These are phyloP conservation scores for Rhodotorula paludigena DNA, from an alignment of 768 basidiomycete genomes.

Conservation along the genomic window DNA sequence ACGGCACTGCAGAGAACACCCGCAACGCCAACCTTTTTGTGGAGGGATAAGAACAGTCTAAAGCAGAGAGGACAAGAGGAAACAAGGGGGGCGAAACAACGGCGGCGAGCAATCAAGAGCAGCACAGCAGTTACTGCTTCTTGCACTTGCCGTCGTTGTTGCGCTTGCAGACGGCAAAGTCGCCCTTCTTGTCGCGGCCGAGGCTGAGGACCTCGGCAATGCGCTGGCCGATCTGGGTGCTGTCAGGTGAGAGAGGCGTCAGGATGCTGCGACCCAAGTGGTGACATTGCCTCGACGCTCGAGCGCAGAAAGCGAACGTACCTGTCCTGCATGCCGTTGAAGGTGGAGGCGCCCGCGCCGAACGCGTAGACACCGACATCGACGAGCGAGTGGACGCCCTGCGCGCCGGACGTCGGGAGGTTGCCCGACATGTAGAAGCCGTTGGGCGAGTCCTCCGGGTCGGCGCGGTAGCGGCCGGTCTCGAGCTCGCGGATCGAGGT, in stretches of 20 bases:
- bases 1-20: no score
- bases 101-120: not conserved
- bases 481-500: slow-evolving; percentile 25
- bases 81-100: no score
- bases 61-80: no score
- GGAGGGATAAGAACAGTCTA: no score
- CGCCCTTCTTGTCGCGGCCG: slow-evolving; percentile 33
- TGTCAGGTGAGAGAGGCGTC: no score
- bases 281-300: no score
- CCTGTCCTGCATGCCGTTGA: slow-evolving; percentile 42
- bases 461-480: slow-evolving; percentile 40
- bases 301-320: no score
- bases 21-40: no score
- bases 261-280: no score
- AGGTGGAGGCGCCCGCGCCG: slow-evolving; percentile 46
- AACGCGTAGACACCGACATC: slow-evolving; percentile 48
- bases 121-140: not conserved
- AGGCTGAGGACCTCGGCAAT: slow-evolving; percentile 47
- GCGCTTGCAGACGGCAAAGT: not conserved
- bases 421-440: slow-evolving; percentile 48
- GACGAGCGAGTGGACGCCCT: slow-evolving; percentile 48
- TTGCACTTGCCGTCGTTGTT: not conserved
- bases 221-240: slow-evolving; percentile 44
- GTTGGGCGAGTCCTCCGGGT: slow-evolving; percentile 44
- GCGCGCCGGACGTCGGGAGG: slow-evolving; percentile 42